Evolutionary conservation across 805 yeast genomes (phyloP), one percentile per base, ranked within the genome.

Genomic region (Metschnikowia vanudenii): DNA sequence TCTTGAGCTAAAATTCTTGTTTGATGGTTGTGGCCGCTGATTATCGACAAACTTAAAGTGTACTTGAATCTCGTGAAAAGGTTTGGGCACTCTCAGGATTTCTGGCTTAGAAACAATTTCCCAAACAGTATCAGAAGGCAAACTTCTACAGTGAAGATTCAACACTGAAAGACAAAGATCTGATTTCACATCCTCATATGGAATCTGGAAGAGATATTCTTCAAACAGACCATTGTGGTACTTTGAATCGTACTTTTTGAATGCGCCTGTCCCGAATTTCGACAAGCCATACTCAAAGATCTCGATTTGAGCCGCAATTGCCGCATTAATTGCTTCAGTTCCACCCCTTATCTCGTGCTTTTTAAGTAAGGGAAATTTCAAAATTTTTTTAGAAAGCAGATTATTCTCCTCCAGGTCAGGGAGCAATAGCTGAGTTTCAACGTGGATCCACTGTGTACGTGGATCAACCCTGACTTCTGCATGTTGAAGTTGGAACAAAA

Each of bases 381-480:
- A n/a, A 16, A 39, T 10, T 12, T 39, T 18, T 26, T 17, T n/a
- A 7, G 22, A n/a, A 37, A 37, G 10, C 13, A 8, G 22, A 1
- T 17, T 10, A 30, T 7, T 14, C 17, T 30, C 33, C 17, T 30
- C 9, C 33, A 31, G 16, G 4, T 13, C 18, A n/a, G 16, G 34
- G 9, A 5, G 10, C 10, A 31, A 31, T 12, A 31, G 34, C 17
- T 31, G 34, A 10, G 42, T 43, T 9, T 14, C 34, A 3, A 38
- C 30, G 20, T 38, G 47, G n/a, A 38, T 38, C 47, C 43, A 44
- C 18, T 24, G 20, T 2, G 47, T 44, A 17, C 43, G 47, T 2
- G 39, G 39, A 3, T 38, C 47, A 14, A 13, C 16, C 22, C 47
- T 37, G 12, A 26, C 43, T 11, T 18, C 7, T 13, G 47, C 31